Evolutionary conservation across 1,139 yeast species (phyloP), one percentile per base, ranked within the genome.

Genomic region (Meyerozyma smithsonii): DNA sequence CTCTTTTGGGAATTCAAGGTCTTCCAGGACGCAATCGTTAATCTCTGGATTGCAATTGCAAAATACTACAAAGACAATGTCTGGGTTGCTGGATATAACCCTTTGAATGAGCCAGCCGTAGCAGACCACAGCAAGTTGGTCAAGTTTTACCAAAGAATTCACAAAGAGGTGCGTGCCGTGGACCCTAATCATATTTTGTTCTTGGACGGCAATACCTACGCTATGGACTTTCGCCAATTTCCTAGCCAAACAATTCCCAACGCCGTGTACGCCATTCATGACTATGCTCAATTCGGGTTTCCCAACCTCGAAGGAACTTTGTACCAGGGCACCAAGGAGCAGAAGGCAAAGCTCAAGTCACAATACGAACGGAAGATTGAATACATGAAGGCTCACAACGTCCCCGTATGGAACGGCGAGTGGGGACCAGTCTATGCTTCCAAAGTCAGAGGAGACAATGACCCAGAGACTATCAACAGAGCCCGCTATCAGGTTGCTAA

Each of bases 331-430:
- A 50, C 59, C 14, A 54, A 42, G 1, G 65, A 54, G 16, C 63
- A 70, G 44, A 48, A 50, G 36, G 54, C 46, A 26, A 65, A 63
- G 47, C 47, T 71, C 39, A 50, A 55, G 42, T 43, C 42, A 19
- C 70, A 62, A 45, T 71, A 66, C 48, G 56, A 61, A 36, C 53
- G 74, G 37, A 71, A 71, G 48, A 51, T 70, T 42, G 66, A 67
- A 46, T 67, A 62, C 51, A 67, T 68, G 71, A 39, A 20, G 14
- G 43, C 39, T 46, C 50, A 37, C 40, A 55, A 39, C 12, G 72
- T 69, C 4, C 75, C 76, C 3, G 74, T 70, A n/a, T 71, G 76
- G 76, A 70, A 70, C 46, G 76, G 77, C 14, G 77, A 71, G 50
- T 71, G 69, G 47, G 77, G 77, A 15, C 76, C 77, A 3, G 76